Evolutionary conservation across 2,329 filamentous ascomycete species (phyloP).

Genomic region (Lachnellula arida): DNA sequence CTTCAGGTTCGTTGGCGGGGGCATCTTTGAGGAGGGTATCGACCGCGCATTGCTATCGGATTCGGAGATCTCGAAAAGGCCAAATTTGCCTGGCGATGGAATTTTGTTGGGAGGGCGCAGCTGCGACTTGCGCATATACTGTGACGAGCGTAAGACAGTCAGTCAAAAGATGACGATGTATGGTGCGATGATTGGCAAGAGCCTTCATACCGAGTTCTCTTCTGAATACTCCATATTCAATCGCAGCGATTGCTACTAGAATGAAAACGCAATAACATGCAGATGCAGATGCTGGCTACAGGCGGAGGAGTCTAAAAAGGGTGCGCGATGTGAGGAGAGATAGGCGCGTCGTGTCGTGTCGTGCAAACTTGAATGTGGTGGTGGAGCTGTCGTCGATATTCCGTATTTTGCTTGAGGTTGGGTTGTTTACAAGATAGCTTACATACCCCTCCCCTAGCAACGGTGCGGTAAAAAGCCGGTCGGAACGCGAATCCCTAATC

Average conservation of each 20-base stretch:
- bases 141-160: not conserved
- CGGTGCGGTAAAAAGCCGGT: no score
- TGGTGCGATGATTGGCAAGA: not conserved
- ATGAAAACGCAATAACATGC: slow-evolving; percentile 21
- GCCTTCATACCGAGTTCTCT: slow-evolving; percentile 25
- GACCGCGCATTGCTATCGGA: slow-evolving; percentile 56
- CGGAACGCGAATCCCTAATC: no score
- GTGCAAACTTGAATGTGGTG: no score
- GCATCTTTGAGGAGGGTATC: slow-evolving; percentile 39
- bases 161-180: not conserved
- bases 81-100: slow-evolving; percentile 27
- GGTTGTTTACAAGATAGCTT: no score
- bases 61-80: slow-evolving; percentile 51
- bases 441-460: no score
- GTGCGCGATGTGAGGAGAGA: not conserved
- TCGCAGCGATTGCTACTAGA: slow-evolving; percentile 23
- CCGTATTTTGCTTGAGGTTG: no score
- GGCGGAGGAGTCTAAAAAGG: not conserved
- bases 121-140: slow-evolving; percentile 28
- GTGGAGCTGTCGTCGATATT: no score
- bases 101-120: slow-evolving; percentile 25
- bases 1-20: slow-evolving; percentile 44
- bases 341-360: not conserved
- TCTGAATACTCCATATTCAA: slow-evolving; percentile 24
- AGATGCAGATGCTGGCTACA: not conserved